Percentiles rank a stretch among this genome's conserved stretches.
phyloP scores from a whole-genome alignment of 352 stramenopile species.

The Phytophthora ohioensis region DNA sequence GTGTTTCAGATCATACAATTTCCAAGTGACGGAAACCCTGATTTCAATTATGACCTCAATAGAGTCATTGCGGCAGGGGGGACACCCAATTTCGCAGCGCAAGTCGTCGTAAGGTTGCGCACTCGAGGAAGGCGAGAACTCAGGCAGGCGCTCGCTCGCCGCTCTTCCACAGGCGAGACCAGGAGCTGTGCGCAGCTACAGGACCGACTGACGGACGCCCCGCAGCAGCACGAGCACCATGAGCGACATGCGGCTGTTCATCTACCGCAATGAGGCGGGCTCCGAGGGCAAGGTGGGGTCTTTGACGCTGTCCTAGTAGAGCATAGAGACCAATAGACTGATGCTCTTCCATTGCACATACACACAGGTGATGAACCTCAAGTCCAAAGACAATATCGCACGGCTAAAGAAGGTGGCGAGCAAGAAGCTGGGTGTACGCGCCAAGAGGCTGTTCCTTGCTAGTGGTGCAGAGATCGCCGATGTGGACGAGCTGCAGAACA shows the following conservation, averaged over 20 bases:
- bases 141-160: slow-evolving; percentile 14
- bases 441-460: slow-evolving; percentile 82
- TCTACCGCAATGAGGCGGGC: slow-evolving; percentile 88
- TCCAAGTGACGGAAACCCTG: not conserved
- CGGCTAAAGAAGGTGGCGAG: slow-evolving; percentile 86
- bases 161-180: slow-evolving; percentile 13
- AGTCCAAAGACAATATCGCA: slow-evolving; percentile 69
- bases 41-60: slow-evolving; percentile 27
- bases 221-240: slow-evolving; percentile 37
- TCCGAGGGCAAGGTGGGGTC: slow-evolving; percentile 76
- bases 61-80: slow-evolving; percentile 27
- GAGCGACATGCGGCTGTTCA: slow-evolving; percentile 88
- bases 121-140: slow-evolving; percentile 36
- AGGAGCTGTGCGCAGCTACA: slow-evolving; percentile 13
- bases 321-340: slow-evolving; percentile 4
- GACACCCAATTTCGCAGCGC: slow-evolving; percentile 17
- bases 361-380: slow-evolving; percentile 86
- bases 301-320: not conserved
- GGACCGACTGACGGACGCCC: slow-evolving; percentile 11
- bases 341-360: slow-evolving; percentile 8
- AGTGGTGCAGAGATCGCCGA: slow-evolving; percentile 86
- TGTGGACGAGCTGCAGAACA: slow-evolving; percentile 90
- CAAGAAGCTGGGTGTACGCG: slow-evolving; percentile 86
- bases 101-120: slow-evolving; percentile 44
- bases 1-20: not conserved